Conservation (phyloP, 768 basidiomycete species). For the Termitomyces sp. region DNA sequence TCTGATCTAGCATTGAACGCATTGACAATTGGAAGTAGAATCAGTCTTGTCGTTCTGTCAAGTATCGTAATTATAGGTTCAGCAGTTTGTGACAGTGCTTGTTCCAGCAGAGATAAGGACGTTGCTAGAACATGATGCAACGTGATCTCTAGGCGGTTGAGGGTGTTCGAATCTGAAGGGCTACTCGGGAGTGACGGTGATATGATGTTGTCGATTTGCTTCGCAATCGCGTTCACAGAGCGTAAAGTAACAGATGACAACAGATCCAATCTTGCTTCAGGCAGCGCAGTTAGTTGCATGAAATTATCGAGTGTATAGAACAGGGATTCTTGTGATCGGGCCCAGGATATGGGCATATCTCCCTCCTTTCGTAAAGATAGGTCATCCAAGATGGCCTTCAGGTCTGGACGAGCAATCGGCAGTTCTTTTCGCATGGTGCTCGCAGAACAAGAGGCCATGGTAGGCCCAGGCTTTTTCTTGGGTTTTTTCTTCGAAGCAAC, state of each 20-base stretch:
- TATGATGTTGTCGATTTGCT: slow-evolving; percentile 10
- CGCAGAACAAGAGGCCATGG: slow-evolving; percentile 4
- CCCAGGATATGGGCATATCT: slow-evolving; percentile 3
- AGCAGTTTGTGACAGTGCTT: slow-evolving; percentile 2
- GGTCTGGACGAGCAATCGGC: slow-evolving; percentile 5
- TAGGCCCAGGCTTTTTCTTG: slow-evolving; percentile 14
- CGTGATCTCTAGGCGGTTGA: slow-evolving; percentile 17
- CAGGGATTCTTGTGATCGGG: slow-evolving; percentile 13
- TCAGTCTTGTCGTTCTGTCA: slow-evolving; percentile 12
- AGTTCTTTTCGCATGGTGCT: slow-evolving; percentile 7
- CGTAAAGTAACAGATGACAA: slow-evolving; percentile 27
- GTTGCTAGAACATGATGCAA: slow-evolving; percentile 15
- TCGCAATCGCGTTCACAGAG: slow-evolving; percentile 24
- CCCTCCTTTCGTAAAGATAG: slow-evolving; percentile 1
- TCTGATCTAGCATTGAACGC: slow-evolving; percentile 12
- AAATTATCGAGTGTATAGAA: slow-evolving; percentile 27
- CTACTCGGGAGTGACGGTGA: background rate
- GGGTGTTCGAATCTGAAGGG: slow-evolving; percentile 12
- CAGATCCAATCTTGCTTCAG: slow-evolving; percentile 19
- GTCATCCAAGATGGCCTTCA: slow-evolving; percentile 17
- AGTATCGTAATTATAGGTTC: slow-evolving; percentile 13
- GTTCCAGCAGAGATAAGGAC: slow-evolving; percentile 14
- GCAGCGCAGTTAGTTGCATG: slow-evolving; percentile 22
- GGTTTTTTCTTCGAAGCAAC: slow-evolving; percentile 12
- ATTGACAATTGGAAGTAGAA: slow-evolving; percentile 14